phyloP scores from a whole-genome alignment of 306 rosid species.

The barrel medic (Medicago truncatula) region MtrunA17r5.0-ANR NC_053044.1:57170001-57170500 shows the following conservation, averaged over 20 bases:
- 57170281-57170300: conserved; percentile 90
- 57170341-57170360: conserved; percentile 92
- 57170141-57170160: conserved; percentile 95
- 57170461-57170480: conserved; percentile 99
- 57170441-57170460: conserved; percentile 75
- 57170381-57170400: conserved; percentile 85
- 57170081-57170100: background rate
- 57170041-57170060: background rate
- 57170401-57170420: conserved; percentile 78
- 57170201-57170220: conserved; percentile 90
- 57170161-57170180: conserved; percentile 95
- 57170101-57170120: background rate
- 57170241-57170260: conserved; percentile 84
- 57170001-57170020: too few species aligned
- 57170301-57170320: conserved; percentile 74
- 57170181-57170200: conserved; percentile 82
- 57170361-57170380: conserved; percentile 87
- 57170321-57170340: conserved; percentile 87
- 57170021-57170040: too few species aligned
- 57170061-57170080: background rate
- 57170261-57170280: conserved; percentile 83
- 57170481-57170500: conserved; percentile 99
- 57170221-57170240: conserved; percentile 78
- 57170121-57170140: conserved; percentile 4
- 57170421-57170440: conserved; percentile 67